A percentile compares a stretch with the other conserved stretches of the same genome.
These are phyloP conservation scores for Populus nigra DNA, from an alignment of 345 rosid species.

Conservation along the genomic window DNA sequence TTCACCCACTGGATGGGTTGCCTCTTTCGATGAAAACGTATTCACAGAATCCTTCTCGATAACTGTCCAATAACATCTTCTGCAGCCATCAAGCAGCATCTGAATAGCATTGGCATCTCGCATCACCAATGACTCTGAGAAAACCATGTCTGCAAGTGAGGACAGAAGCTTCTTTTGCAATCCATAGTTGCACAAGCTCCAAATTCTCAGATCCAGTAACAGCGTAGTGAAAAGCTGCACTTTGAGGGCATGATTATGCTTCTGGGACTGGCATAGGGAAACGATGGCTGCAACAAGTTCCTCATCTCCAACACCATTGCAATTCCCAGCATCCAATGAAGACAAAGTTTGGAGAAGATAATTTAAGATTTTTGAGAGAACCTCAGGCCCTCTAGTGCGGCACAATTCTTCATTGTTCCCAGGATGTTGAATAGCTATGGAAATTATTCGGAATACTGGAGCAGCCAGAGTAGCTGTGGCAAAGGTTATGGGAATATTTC, in stretches of 20 bases:
- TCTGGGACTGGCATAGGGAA: conserved; percentile 84
- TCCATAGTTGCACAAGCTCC: conserved; percentile 98
- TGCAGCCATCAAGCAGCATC: conserved; percentile 98
- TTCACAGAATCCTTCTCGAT: conserved; percentile 75
- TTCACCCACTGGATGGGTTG: conserved; percentile 81
- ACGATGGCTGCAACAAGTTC: conserved; percentile 98
- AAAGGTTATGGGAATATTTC: conserved; percentile 51
- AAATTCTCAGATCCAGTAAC: conserved; percentile 82
- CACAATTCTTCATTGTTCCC: conserved; percentile 86
- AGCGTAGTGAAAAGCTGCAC: conserved; percentile 90
- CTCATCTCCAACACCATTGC: conserved; percentile 77
- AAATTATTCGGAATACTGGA: conserved; percentile 77
- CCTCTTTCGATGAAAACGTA: conserved; percentile 56
- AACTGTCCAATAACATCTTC: conserved; percentile 96
- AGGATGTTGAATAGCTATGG: conserved; percentile 80
- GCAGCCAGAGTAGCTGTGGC: conserved; percentile 83
- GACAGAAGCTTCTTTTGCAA: conserved; percentile 93
- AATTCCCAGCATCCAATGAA: conserved; percentile 52
- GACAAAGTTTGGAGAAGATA: conserved; percentile 84
- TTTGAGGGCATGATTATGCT: conserved; percentile 79
- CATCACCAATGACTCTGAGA: conserved; percentile 91
- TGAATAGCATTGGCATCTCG: conserved; percentile 96
- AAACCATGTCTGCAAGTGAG: conserved; percentile 98
- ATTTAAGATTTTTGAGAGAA: conserved; percentile 78
- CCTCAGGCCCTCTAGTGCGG: conserved; percentile 78